Percentiles rank a stretch among this genome's conserved stretches.
Evolutionary conservation across 495 filamentous ascomycete species (phyloP).

Genomic region (Podospora sp.): DNA sequence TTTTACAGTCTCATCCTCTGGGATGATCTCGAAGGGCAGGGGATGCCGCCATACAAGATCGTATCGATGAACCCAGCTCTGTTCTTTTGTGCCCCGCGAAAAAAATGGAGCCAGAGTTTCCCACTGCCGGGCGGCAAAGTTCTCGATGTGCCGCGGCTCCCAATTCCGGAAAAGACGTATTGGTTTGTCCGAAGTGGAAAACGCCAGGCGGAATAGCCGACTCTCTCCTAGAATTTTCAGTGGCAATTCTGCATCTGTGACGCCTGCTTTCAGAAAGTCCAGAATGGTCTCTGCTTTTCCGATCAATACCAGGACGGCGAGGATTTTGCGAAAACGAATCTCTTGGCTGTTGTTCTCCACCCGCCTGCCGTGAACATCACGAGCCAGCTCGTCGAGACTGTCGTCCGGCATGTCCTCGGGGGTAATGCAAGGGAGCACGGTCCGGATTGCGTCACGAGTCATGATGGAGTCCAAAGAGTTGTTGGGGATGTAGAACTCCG

Average conservation of each 20-base stretch:
- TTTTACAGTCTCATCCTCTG: too few species aligned
- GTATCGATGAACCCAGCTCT: constrained; percentile 1
- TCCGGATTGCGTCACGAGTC: too few species aligned
- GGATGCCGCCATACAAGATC: not conserved
- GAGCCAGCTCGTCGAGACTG: not conserved
- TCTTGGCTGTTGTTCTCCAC: not conserved
- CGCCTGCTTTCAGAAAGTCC: not conserved
- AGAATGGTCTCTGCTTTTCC: constrained; percentile 2
- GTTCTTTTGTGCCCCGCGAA: not conserved
- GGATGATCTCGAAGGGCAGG: constrained; percentile 5
- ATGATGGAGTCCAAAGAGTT: too few species aligned
- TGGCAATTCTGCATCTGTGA: not conserved
- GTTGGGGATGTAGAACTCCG: too few species aligned
- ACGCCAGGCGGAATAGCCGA: not conserved
- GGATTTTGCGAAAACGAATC: constrained; percentile 1
- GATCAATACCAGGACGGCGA: constrained; percentile 7
- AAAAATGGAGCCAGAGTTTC: constrained; percentile 1
- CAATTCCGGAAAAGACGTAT: not conserved
- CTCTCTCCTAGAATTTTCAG: not conserved
- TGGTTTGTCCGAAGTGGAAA: too few species aligned
- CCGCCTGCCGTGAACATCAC: not conserved
- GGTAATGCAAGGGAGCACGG: too few species aligned
- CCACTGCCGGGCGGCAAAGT: not conserved
- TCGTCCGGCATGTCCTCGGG: not conserved
- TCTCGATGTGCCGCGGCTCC: constrained; percentile 1